Conservation (phyloP, 2,329 filamentous ascomycete species). For the Dactylellina parvicollis region DNA sequence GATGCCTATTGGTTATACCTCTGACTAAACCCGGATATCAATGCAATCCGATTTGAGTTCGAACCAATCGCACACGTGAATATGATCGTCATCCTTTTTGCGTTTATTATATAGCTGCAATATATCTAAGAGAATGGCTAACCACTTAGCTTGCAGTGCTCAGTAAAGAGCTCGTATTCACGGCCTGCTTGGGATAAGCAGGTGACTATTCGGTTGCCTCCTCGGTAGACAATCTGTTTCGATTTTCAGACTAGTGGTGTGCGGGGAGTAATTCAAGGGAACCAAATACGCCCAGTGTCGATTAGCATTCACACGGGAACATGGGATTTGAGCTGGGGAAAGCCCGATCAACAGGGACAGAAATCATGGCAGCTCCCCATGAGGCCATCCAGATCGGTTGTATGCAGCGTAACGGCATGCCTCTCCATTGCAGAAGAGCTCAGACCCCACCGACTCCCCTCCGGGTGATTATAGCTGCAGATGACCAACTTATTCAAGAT, state of each 20-base stretch:
- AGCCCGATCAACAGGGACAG: constrained; percentile 30
- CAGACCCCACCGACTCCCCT: constrained; percentile 16
- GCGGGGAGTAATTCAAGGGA: no score
- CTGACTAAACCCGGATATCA: constrained; percentile 30
- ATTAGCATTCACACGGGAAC: no score
- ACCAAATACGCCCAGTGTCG: no score
- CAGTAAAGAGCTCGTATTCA: constrained; percentile 39
- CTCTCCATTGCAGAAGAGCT: constrained; percentile 31
- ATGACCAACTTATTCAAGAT: constrained; percentile 23
- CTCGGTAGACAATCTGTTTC: constrained; percentile 18
- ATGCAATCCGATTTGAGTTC: constrained; percentile 18
- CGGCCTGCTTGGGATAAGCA: constrained; percentile 33
- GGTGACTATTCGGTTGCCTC: constrained; percentile 28
- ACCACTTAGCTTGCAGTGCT: constrained; percentile 17
- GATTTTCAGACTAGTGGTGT: constrained; percentile 17
- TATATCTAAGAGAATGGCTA: constrained; percentile 22
- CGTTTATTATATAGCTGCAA: constrained; percentile 42
- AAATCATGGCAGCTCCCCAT: constrained; percentile 1
- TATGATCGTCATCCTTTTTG: constrained; percentile 35
- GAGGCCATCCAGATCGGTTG: constrained; percentile 7
- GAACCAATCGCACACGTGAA: constrained; percentile 35
- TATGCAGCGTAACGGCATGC: constrained; percentile 12
- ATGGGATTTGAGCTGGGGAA: neutral
- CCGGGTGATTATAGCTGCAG: constrained; percentile 29
- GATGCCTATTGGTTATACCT: constrained; percentile 43